These are phyloP conservation scores for Orbilia quercus DNA, from an alignment of 2,329 filamentous ascomycete genomes.

Conservation along the genomic window DNA sequence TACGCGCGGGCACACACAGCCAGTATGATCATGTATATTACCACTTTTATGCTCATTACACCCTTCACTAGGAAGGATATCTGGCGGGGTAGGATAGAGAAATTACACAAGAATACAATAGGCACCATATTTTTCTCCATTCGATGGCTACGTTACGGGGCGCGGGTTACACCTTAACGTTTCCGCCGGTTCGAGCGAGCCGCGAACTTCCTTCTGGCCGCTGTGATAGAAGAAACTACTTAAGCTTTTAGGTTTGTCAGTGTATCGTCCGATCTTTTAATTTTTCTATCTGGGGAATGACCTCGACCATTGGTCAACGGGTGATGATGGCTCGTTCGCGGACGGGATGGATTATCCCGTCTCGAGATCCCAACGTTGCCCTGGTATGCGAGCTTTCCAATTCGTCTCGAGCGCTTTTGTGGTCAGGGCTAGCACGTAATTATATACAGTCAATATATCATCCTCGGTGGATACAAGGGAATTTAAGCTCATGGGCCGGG, in stretches of 20 bases:
- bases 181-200: background rate
- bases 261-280: background rate
- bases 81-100: too few species aligned
- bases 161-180: background rate
- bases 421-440: too few species aligned
- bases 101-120: too few species aligned
- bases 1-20: background rate
- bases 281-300: too few species aligned
- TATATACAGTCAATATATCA: too few species aligned
- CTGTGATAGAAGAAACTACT: too few species aligned
- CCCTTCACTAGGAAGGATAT: constrained; percentile 10
- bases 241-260: too few species aligned
- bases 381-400: background rate
- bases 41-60: background rate
- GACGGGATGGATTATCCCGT: background rate
- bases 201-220: background rate
- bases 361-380: background rate
- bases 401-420: background rate
- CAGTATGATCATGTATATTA: constrained; percentile 36
- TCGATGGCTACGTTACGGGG: too few species aligned
- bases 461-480: background rate
- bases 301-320: too few species aligned
- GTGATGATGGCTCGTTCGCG: background rate
- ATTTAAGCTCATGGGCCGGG: background rate
- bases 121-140: too few species aligned